These are phyloP conservation scores for Irpex sp. DNA, from an alignment of 1,284 basidiomycete genomes.

Conservation along the genomic window DNA sequence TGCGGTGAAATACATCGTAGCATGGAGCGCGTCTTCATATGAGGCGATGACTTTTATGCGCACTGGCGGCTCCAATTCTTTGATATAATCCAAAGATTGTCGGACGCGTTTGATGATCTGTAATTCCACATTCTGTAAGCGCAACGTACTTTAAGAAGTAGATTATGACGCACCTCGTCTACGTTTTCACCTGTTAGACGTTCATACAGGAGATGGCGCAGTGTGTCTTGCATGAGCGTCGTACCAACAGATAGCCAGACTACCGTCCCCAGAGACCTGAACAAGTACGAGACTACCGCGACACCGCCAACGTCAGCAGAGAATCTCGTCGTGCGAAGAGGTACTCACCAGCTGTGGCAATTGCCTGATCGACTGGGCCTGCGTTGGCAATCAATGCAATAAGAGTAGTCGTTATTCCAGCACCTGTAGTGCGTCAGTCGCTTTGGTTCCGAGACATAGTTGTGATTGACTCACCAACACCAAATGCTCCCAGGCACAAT, in stretches of 20 bases:
- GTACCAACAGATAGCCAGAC: conserved; percentile 53
- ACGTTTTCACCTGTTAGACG: conserved; percentile 40
- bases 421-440: conserved; percentile 27
- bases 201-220: conserved; percentile 40
- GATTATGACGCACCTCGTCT: conserved; percentile 38
- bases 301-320: not conserved
- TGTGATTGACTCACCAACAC: conserved; percentile 36
- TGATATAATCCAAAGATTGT: conserved; percentile 51
- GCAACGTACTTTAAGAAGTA: too few species aligned
- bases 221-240: conserved; percentile 47
- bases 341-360: conserved; percentile 54
- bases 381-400: conserved; percentile 62
- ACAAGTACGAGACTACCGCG: conserved; percentile 54
- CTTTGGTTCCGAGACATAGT: not conserved
- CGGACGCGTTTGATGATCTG: conserved; percentile 55
- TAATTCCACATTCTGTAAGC: too few species aligned
- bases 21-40: conserved; percentile 48
- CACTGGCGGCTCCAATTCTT: conserved; percentile 42
- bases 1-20: conserved; percentile 44
- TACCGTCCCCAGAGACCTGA: conserved; percentile 59
- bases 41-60: conserved; percentile 41
- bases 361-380: conserved; percentile 55
- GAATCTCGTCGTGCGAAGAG: not conserved
- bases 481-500: conserved; percentile 38
- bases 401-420: conserved; percentile 52